Base-by-base conservation (phyloP, 1,284 basidiomycete species). In the Sporisorium reilianum region DNA sequence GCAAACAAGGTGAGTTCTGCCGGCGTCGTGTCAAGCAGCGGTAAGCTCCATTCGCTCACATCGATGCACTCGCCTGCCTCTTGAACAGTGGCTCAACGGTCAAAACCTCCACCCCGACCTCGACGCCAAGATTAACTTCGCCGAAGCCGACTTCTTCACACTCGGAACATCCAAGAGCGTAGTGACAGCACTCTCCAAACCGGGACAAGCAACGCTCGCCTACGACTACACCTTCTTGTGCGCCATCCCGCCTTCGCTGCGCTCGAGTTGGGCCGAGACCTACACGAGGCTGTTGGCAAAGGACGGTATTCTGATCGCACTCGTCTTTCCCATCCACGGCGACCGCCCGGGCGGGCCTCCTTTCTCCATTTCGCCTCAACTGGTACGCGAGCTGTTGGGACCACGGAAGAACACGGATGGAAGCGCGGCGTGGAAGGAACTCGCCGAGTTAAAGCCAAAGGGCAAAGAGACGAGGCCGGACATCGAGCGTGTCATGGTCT, bases 161-260 rank as follows among this genome's bases (percentile, higher is more conserved):
- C 64, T 75, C 12, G 73, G 68, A 26, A 75, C 64, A 2, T 23
- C 41, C 11, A 55, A 58, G 23, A 50, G 54, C 32, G 34, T 67
- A 12, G 53, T 38, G 2, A 7, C 56, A 1, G 64, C 58, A 18
- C 57, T 75, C 1, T 53, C 72, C 18, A 51, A 64, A 44, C 34
- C 72, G 5, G 59, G 56, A 8, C 28, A 40, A 11, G 64, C 32
- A 14, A 51, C 30, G 10, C 58, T 80, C 12, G 65, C 70, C 3
- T 80, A 80, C 58, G 78, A 80, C 49, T 80, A 80, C 52, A 80
- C 78, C 5, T 80, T 80, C 61, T 55, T 80, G 26, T 80, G 78
- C 42, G 78, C 78, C 16, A 63, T 80, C 20, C 78, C 74, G 3
- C 78, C 78, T 12, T 44, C 64, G 14, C 66, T 77, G 12, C 61